Evolutionary conservation across 805 yeast genomes (phyloP).

Genomic region (Lipomyces yamadae): DNA sequence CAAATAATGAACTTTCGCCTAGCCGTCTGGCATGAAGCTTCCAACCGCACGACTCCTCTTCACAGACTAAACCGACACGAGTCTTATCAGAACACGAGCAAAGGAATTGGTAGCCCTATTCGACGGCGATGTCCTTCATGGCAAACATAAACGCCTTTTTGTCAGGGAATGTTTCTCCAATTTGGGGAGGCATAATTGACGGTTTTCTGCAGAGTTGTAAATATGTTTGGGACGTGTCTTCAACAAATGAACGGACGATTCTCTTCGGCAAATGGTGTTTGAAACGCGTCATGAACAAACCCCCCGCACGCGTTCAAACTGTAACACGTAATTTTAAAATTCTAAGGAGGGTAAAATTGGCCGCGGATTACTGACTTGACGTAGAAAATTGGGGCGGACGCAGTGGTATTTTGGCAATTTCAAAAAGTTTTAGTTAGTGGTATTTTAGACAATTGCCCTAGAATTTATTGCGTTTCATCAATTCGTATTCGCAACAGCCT

Average conservation of each 20-base stretch:
- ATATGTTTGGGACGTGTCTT: constrained; percentile 1
- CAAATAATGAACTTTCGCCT: constrained; percentile 6
- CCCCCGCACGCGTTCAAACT: not conserved
- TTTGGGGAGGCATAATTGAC: constrained; percentile 2
- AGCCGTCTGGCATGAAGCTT: not conserved
- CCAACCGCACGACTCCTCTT: constrained; percentile 1
- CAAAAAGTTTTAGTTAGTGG: constrained; percentile 1
- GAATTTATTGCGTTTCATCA: no score
- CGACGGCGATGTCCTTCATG: constrained; percentile 4
- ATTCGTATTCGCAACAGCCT: no score
- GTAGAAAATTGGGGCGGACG: not conserved
- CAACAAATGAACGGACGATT: not conserved
- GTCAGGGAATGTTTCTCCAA: constrained; percentile 8
- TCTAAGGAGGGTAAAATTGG: not conserved
- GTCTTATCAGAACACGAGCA: not conserved
- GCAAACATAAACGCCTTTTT: constrained; percentile 10
- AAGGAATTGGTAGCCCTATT: not conserved
- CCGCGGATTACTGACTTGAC: not conserved
- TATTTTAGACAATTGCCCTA: not conserved
- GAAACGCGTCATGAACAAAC: no score
- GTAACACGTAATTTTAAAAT: not conserved
- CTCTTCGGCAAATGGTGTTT: no score
- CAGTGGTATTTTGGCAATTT: constrained; percentile 6
- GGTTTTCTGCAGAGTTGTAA: not conserved
- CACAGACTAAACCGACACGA: not conserved